These are phyloP conservation scores for Hypoxylon sp. DNA, from an alignment of 2,329 filamentous ascomycete genomes.

Conservation along the genomic window DNA sequence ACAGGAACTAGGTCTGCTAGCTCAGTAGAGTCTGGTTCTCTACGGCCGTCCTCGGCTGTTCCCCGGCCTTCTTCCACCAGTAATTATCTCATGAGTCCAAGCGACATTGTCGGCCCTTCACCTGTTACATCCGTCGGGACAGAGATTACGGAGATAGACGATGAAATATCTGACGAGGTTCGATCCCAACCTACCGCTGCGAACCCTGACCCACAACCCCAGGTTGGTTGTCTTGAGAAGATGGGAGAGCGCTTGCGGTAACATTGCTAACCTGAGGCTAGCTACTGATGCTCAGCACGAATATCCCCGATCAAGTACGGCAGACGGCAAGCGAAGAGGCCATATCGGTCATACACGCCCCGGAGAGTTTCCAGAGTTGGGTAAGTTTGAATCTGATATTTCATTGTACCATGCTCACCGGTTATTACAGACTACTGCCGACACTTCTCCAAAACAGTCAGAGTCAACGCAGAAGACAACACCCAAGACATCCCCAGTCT, in stretches of 20 bases:
- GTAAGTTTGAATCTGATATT: slow-evolving; percentile 62
- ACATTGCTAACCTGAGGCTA: slow-evolving; percentile 53
- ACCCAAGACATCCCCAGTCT: slow-evolving; percentile 54
- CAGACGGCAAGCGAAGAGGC: slow-evolving; percentile 79
- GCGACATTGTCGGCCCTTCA: slow-evolving; percentile 82
- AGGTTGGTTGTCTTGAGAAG: slow-evolving; percentile 53
- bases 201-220: slow-evolving; percentile 56
- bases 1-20: slow-evolving; percentile 55
- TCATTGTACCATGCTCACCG: slow-evolving; percentile 40
- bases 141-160: slow-evolving; percentile 86
- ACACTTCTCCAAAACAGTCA: slow-evolving; percentile 56
- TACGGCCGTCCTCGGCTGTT: slow-evolving; percentile 68
- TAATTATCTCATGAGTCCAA: slow-evolving; percentile 73
- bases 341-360: slow-evolving; percentile 91
- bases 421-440: slow-evolving; percentile 60
- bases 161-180: slow-evolving; percentile 77
- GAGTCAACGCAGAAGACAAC: slow-evolving; percentile 57
- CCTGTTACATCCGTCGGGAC: slow-evolving; percentile 90
- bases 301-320: slow-evolving; percentile 70
- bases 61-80: slow-evolving; percentile 65
- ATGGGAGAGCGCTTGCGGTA: slow-evolving; percentile 22
- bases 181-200: slow-evolving; percentile 57
- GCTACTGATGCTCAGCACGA: slow-evolving; percentile 70
- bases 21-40: slow-evolving; percentile 63
- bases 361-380: slow-evolving; percentile 85